Conservation (phyloP, 495 filamentous ascomycete genomes). For the Aspergillus panamensis region DNA sequence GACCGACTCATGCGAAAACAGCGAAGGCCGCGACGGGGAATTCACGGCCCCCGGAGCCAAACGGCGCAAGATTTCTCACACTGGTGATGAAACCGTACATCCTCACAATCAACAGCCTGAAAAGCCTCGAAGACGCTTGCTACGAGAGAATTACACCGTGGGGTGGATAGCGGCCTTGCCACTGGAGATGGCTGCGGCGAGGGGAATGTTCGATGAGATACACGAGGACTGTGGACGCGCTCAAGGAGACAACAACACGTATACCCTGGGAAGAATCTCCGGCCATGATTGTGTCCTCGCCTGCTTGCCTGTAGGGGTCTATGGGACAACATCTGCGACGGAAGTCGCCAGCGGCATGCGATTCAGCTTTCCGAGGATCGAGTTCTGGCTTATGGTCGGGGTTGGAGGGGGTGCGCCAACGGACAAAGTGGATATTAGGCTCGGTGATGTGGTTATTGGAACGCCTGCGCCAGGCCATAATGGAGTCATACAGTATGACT, state of each 20-base stretch:
- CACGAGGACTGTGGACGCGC: constrained; percentile 20
- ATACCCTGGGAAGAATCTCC: constrained; percentile 29
- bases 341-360: constrained; percentile 22
- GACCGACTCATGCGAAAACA: too few species aligned
- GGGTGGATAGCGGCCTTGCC: constrained; percentile 37
- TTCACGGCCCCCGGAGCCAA: too few species aligned
- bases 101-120: too few species aligned
- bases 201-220: constrained; percentile 27
- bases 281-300: constrained; percentile 35
- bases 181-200: constrained; percentile 29
- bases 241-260: constrained; percentile 29
- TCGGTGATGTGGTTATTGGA: constrained; percentile 38
- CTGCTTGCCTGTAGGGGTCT: constrained; percentile 24
- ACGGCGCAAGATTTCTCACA: too few species aligned
- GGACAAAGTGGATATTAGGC: constrained; percentile 25
- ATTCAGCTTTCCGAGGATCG: constrained; percentile 22
- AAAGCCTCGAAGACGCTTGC: too few species aligned
- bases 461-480: constrained; percentile 16
- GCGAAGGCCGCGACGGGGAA: too few species aligned
- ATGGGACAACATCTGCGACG: constrained; percentile 29
- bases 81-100: too few species aligned
- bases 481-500: constrained; percentile 36
- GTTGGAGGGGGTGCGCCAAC: constrained; percentile 35
- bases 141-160: constrained; percentile 25
- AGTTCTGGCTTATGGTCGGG: constrained; percentile 31